phyloP scores from a whole-genome alignment of 2,329 filamentous ascomycete species.

The Colletotrichum liriopes region DNA sequence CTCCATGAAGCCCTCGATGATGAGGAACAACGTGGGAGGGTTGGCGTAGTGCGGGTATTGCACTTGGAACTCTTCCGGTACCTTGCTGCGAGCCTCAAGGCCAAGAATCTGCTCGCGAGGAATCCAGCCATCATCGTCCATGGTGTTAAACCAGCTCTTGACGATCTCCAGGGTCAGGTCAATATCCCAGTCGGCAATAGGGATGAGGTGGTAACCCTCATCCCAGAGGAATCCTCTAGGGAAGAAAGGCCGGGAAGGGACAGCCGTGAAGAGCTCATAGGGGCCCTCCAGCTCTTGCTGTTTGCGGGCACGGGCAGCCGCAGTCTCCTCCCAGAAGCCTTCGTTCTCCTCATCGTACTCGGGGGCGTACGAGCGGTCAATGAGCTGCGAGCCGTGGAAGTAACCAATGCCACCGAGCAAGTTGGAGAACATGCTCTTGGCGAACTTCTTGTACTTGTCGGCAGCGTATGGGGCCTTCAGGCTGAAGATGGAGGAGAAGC shows the following conservation, averaged over 20 bases:
- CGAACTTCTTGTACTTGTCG: conserved; percentile 83
- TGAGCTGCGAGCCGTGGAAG: conserved; percentile 89
- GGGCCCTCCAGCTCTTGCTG: conserved; percentile 83
- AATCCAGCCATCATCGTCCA: conserved; percentile 99
- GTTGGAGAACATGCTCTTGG: conserved; percentile 93
- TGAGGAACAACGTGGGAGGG: conserved; percentile 93
- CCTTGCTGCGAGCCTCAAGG: conserved; percentile 92
- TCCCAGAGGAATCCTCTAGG: conserved; percentile 98
- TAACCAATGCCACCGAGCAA: conserved; percentile 94
- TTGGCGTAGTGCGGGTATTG: conserved; percentile 99
- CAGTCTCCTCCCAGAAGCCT: conserved; percentile 94
- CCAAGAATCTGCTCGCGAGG: conserved; percentile 96
- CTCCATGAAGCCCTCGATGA: conserved; percentile 87
- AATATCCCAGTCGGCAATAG: conserved; percentile 93
- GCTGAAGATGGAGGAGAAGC: conserved; percentile 81
- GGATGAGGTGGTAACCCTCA: conserved; percentile 94
- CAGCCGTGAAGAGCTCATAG: conserved; percentile 89
- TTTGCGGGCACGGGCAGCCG: conserved; percentile 80
- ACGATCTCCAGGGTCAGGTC: conserved; percentile 90
- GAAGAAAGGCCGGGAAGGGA: conserved; percentile 96
- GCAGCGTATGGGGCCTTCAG: conserved; percentile 83
- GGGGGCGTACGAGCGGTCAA: conserved; percentile 91
- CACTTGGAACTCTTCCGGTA: conserved; percentile 91
- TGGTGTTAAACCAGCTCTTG: conserved; percentile 94
- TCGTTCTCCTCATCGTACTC: conserved; percentile 97